Conservation (phyloP, 345 rosid species). For the Eucalyptus curtisii region DNA sequence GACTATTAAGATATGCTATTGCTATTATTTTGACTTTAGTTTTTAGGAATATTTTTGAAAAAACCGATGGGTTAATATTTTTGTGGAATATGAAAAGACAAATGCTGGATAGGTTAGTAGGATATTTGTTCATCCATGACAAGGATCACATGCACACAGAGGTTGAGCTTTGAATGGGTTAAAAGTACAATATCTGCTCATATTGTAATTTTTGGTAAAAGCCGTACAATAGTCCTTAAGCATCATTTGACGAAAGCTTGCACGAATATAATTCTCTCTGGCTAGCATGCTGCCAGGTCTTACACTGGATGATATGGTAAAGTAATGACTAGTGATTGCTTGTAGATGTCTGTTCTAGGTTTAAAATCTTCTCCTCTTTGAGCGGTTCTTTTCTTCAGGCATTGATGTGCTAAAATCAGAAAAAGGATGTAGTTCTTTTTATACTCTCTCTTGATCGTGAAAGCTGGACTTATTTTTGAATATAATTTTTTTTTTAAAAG, state of each 20-base stretch:
- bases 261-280: not conserved
- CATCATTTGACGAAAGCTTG: not conserved
- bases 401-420: not conserved
- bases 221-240: not conserved
- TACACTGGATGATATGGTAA: not conserved
- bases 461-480: not conserved
- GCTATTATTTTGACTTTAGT: not conserved
- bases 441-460: not conserved
- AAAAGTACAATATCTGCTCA: not conserved
- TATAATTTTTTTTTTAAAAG: not conserved
- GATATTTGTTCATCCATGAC: not conserved
- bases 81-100: not conserved
- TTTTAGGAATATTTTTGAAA: not conserved
- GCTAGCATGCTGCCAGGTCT: not conserved
- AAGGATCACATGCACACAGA: not conserved
- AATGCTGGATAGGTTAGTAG: not conserved
- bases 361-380: not conserved
- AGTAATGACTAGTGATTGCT: not conserved
- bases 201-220: not conserved
- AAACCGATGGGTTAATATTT: not conserved
- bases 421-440: not conserved
- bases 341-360: not conserved
- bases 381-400: not conserved
- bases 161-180: not conserved
- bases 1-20: not conserved